These are phyloP conservation scores for Rutstroemia sp. DNA, from an alignment of 2,329 filamentous ascomycete species.

Conservation along the genomic window DNA sequence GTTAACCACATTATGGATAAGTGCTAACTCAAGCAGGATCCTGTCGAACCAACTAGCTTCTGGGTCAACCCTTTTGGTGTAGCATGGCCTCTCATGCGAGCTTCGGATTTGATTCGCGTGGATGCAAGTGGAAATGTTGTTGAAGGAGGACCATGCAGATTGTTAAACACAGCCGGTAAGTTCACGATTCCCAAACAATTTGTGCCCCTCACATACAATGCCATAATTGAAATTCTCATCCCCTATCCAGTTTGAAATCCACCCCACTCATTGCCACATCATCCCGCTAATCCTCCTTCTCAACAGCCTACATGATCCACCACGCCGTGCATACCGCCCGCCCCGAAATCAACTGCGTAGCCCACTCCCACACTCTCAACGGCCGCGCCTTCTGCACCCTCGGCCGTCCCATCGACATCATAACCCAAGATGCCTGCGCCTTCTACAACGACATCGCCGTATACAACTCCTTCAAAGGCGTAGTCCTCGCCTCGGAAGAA, in stretches of 20 bases:
- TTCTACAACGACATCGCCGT: slow-evolving; percentile 39
- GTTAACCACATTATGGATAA: not conserved
- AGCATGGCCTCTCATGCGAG: slow-evolving; percentile 41
- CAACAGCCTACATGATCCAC: slow-evolving; percentile 52
- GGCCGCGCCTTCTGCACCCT: slow-evolving; percentile 56
- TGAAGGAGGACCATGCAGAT: slow-evolving; percentile 44
- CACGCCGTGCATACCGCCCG: slow-evolving; percentile 50
- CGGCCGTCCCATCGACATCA: slow-evolving; percentile 36
- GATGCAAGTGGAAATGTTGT: slow-evolving; percentile 54
- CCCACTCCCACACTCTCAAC: slow-evolving; percentile 51
- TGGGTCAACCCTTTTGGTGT: slow-evolving; percentile 32
- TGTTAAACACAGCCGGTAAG: slow-evolving; percentile 28
- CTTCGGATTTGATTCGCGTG: slow-evolving; percentile 61
- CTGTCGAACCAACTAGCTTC: slow-evolving; percentile 28
- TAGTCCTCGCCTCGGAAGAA: slow-evolving; percentile 46
- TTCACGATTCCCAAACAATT: not conserved
- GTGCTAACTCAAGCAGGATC: slow-evolving; percentile 21
- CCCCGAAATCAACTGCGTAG: slow-evolving; percentile 50
- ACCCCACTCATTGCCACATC: no score
- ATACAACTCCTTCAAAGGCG: slow-evolving; percentile 40
- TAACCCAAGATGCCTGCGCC: slow-evolving; percentile 48
- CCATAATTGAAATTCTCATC: no score
- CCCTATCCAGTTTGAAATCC: no score
- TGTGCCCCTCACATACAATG: not conserved
- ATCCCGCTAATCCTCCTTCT: not conserved